Conservation (phyloP, 2,329 filamentous ascomycete species). For the Thielaviopsis musarum region DNA sequence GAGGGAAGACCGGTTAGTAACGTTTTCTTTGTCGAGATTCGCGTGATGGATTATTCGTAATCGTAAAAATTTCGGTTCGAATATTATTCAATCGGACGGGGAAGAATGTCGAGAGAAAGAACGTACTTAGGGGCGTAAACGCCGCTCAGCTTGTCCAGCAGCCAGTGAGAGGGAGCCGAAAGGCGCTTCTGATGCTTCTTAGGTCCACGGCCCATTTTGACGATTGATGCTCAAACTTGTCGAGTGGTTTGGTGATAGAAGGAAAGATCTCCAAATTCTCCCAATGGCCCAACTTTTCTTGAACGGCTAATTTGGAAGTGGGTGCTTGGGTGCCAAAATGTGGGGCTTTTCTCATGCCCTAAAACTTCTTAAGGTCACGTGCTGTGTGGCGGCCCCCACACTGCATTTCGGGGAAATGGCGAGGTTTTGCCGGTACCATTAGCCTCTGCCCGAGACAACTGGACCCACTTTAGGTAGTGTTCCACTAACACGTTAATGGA, state of each 20-base stretch:
- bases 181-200: constrained; percentile 99
- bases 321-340: background rate
- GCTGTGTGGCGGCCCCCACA: background rate
- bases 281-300: background rate
- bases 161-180: constrained; percentile 97
- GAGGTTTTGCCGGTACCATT: background rate
- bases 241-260: constrained; percentile 10
- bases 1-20: constrained; percentile 4
- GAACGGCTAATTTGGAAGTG: background rate
- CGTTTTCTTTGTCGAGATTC: background rate
- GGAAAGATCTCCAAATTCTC: background rate
- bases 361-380: background rate
- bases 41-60: background rate
- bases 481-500: background rate
- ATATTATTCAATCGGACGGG: background rate
- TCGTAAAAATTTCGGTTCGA: background rate
- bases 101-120: background rate
- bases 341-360: background rate
- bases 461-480: background rate
- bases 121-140: constrained; percentile 47
- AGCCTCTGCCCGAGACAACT: background rate
- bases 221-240: constrained; percentile 17
- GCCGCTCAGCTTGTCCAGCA: constrained; percentile 98
- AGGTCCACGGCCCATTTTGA: constrained; percentile 51
- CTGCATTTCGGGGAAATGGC: background rate